Evolutionary conservation across 225 moss, liverwort and hornwort genomes (phyloP).

Genomic region (Bryum argenteum): DNA sequence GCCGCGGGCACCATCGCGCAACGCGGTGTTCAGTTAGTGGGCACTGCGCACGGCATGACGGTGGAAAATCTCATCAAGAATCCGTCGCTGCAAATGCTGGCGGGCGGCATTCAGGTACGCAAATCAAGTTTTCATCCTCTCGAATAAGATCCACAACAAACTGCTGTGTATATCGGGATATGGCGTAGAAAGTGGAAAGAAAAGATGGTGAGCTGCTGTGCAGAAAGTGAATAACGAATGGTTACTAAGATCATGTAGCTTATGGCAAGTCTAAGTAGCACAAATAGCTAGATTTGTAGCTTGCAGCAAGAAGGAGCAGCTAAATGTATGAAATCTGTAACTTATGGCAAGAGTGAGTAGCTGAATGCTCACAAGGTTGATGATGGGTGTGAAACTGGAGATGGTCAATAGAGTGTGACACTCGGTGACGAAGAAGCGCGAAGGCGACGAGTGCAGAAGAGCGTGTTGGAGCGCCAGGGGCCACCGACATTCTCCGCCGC

Average conservation of each 20-base stretch:
- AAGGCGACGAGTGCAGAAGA: constrained; percentile 92
- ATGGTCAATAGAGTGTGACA: constrained; percentile 92
- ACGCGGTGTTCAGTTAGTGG: constrained; percentile 95
- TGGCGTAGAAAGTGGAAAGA: no score
- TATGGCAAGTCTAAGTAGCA: no score
- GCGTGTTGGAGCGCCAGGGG: constrained; percentile 89
- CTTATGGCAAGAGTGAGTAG: no score
- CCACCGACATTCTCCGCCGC: constrained; percentile 86
- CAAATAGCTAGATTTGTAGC: no score
- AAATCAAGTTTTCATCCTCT: constrained; percentile 10
- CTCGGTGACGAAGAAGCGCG: constrained; percentile 98
- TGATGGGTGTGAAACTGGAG: constrained; percentile 75
- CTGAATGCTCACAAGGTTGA: constrained; percentile 53
- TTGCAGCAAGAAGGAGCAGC: no score
- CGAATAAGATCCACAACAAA: not conserved
- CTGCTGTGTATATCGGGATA: no score
- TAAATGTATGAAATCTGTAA: no score
- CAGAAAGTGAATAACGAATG: no score
- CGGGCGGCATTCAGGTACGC: constrained; percentile 95
- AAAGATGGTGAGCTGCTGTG: no score
- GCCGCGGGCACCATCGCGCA: constrained; percentile 95
- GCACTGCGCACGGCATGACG: constrained; percentile 95
- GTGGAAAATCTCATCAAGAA: constrained; percentile 97
- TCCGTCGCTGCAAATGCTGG: constrained; percentile 87
- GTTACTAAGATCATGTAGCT: no score